Evolutionary conservation across 2,329 filamentous ascomycete genomes (phyloP).

Genomic region (Pseudocercospora crystallina): DNA sequence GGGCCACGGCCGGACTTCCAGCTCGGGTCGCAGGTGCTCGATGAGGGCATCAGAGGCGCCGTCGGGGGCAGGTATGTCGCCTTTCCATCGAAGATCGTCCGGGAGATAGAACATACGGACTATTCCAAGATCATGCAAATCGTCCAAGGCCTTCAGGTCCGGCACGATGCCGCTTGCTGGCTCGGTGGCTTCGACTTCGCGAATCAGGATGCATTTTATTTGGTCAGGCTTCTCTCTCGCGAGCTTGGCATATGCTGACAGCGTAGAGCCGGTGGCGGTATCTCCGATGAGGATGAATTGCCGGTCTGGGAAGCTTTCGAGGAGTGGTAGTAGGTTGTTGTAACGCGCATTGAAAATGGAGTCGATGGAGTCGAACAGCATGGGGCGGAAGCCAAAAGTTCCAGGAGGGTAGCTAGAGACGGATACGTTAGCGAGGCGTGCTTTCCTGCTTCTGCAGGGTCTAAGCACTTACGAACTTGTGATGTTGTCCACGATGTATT

Average conservation of each 20-base stretch:
- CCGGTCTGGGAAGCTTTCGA: slow-evolving; percentile 25
- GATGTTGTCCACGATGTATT: slow-evolving; percentile 11
- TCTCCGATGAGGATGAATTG: slow-evolving; percentile 29
- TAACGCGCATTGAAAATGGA: slow-evolving; percentile 15
- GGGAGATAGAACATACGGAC: too few species aligned
- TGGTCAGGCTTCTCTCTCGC: slow-evolving; percentile 16
- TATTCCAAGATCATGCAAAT: too few species aligned
- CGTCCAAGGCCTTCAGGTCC: too few species aligned
- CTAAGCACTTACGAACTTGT: too few species aligned
- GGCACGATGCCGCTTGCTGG: slow-evolving; percentile 21
- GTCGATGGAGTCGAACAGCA: slow-evolving; percentile 15
- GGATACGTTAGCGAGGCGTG: too few species aligned
- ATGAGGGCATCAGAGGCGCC: too few species aligned
- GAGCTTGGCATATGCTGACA: slow-evolving; percentile 20
- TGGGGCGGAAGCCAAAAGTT: slow-evolving; percentile 26
- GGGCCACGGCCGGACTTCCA: too few species aligned
- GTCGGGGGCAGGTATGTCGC: too few species aligned
- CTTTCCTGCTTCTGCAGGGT: too few species aligned
- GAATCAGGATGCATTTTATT: slow-evolving; percentile 29
- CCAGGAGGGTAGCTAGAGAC: slow-evolving; percentile 23
- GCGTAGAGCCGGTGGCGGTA: slow-evolving; percentile 21
- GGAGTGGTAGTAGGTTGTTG: slow-evolving; percentile 17
- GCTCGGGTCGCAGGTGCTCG: too few species aligned
- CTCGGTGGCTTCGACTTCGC: slow-evolving; percentile 25
- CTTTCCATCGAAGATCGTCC: too few species aligned